Evolutionary conservation across 345 rosid genomes (phyloP), one percentile per base, ranked within the genome.

Genomic region (Sonneratia caseolaris): DNA sequence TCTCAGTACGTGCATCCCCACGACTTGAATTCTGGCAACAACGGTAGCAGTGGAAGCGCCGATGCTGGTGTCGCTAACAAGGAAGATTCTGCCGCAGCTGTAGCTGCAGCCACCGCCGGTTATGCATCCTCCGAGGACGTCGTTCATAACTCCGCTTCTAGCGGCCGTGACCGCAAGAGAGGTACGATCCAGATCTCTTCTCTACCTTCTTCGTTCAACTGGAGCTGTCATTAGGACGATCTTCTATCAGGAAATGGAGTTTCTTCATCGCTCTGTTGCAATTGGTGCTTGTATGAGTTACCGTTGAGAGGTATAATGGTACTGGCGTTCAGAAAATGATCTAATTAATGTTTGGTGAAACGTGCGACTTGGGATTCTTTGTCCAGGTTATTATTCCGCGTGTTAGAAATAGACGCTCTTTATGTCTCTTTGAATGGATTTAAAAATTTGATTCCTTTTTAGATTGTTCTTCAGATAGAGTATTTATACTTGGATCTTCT

Each of bases 121-220:
- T 93, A 93, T 68, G 91, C 83, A 4, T 91, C 97, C 0, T 96
- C 97, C 6, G 97, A 93, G 61, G 97, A 93, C 7, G 90, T 81
- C 56, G 84, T 82, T 74, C 91, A 81, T 3, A 79, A 83, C 82
- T 71, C 89, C 32, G 64, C 88, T 56, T 70, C 65, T 51, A 64
- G 70, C 4, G 84, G 74, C 61, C 83, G 90, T 51, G 96, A 91
- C 75, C 89, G 96, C 47, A 93, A 93, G 80, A 86, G 98, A 91
- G 98, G 98, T 89, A 47, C 18, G 70, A 10, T 62, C 71, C 67
- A 16, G 57, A 72, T 79, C 76, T 21, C 32, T 27, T 27, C 45
- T 42, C 45, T 42, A 42, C 10, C 7, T 51, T 70, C 13, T 70
- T 68, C 73, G 43, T 19, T 70, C 15, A 6, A 1, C 64, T 24